A percentile compares a stretch with the other conserved stretches of the same genome.
These are phyloP conservation scores for Entelexis sorbosivorans DNA, from an alignment of 1,139 yeast genomes.

Conservation along the genomic window DNA sequence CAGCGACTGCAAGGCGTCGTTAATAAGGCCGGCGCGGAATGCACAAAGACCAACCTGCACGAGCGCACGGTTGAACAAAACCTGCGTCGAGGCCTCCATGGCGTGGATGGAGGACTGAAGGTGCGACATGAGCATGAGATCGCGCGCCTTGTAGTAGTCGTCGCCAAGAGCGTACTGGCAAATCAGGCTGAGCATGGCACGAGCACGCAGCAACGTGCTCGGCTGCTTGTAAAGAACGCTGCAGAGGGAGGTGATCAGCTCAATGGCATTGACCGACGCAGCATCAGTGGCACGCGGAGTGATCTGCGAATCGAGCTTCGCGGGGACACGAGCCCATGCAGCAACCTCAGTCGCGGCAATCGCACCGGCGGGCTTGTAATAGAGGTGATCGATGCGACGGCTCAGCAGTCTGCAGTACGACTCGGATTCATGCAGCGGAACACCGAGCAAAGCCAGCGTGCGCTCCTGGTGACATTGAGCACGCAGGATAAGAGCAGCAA, in stretches of 20 bases:
- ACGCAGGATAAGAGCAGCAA: slow-evolving; percentile 69
- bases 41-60: slow-evolving; percentile 96
- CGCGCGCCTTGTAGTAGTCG: slow-evolving; percentile 74
- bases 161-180: slow-evolving; percentile 87
- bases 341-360: slow-evolving; percentile 56
- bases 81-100: slow-evolving; percentile 78
- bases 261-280: slow-evolving; percentile 37
- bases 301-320: slow-evolving; percentile 28
- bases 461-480: slow-evolving; percentile 74
- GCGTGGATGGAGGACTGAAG: slow-evolving; percentile 71
- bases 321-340: slow-evolving; percentile 52
- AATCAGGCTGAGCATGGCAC: slow-evolving; percentile 74
- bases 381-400: slow-evolving; percentile 84
- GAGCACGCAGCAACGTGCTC: slow-evolving; percentile 60
- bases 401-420: slow-evolving; percentile 57
- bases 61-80: slow-evolving; percentile 85
- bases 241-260: slow-evolving; percentile 55
- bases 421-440: slow-evolving; percentile 30
- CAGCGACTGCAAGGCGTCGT: slow-evolving; percentile 77
- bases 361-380: slow-evolving; percentile 78
- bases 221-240: slow-evolving; percentile 55
- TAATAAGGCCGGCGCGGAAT: slow-evolving; percentile 77
- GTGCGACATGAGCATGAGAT: slow-evolving; percentile 75
- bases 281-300: slow-evolving; percentile 29
- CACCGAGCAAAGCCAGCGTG: slow-evolving; percentile 38